Evolutionary conservation across 805 yeast genomes (phyloP), one percentile per base, ranked within the genome.

Genomic region (Metschnikowia colocasiae): DNA sequence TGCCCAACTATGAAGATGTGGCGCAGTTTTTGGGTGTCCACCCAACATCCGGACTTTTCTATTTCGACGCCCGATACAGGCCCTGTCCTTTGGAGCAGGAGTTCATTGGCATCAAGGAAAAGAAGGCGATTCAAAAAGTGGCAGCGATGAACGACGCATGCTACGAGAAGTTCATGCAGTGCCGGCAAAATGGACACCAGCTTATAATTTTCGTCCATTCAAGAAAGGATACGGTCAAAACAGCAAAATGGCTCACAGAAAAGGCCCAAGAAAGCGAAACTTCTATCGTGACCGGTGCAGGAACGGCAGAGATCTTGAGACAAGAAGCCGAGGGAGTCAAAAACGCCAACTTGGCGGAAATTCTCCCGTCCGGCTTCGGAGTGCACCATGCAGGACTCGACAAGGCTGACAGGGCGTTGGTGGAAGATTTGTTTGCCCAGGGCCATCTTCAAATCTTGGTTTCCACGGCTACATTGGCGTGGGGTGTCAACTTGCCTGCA

Each of bases 71-170:
- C 0, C 73, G 86, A 3, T 92, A 75, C 59, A 75, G 99, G 59
- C 99, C 99, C 1, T 90, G 97, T 60, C 98, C 99, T 0, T 68
- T 92, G 30, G 85, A 85, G 23, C 97, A 90, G 59, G 87, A 86
- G 55, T 91, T 84, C 61, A 77, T 92, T 50, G 97, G 97, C 2
- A 80, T 92, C 34, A 88, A 91, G 4, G 96, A 87, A 60, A 82
- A 82, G 60, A 83, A 81, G 55, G 85, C 96, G 0, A 72, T 90
- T 54, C 87, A 88, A 61, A 82, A 83, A 47, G 67, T 83, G 29
- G 81, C 79, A 42, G 95, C 96, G 1, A 86, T 89, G 86, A 87
- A 91, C 62, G 94, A 87, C 46, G 95, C 92, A 0, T 90, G 97
- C 58, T 86, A 80, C 60, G 96, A 89, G 41, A 68, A 70, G 49